Evolutionary conservation across 371 early-diverging fungal species (phyloP), one percentile per base, ranked within the genome.

Genomic region (Lichtheimia corymbifera): DNA sequence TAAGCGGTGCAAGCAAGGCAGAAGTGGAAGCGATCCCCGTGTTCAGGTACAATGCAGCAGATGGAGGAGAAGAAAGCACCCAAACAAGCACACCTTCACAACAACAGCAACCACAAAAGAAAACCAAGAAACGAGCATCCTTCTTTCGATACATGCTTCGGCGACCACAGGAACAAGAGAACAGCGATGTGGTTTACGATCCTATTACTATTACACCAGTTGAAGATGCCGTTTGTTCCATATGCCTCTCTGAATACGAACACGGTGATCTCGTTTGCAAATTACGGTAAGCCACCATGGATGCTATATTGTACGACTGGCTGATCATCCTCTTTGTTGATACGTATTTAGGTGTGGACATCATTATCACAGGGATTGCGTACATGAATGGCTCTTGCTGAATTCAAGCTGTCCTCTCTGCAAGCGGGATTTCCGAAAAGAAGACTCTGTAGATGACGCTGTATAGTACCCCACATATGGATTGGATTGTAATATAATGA

Each of bases 231-330:
- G 66, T 78, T 1, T 88, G 89, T 58, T 71, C 85, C 4, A 86
- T 88, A 28, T 88, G 89, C 62, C 62, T 88, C 50, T 73, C 78
- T 53, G 81, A 85, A 17, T 88, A 86, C 59, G 89, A 87, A 66
- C 70, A 82, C 27, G 66, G 73, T 49, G 87, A 86, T 7, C 72
- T 79, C 5, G 50, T 88, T 1, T 79, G 89, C 59, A 80, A 79
- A 52, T 61, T 87, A 64, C 75, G 82, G 67, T 71, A 75, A 58
- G 65, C 50, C 17, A 6, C 28, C 11, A 9, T 9, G 5, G 35
- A 28, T 5, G 4, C 35, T 35, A 28, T 15, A 18, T n/a, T 15
- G 41, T 5, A 17, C 11, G 24, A 22, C 1, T 35, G 12, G 12
- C 2, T 55, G 2, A 30, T 41, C n/a, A 6, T 18, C 13, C 35